Conservation (phyloP, 257 asterid genomes). For the Forsythia suspensa region DNA sequence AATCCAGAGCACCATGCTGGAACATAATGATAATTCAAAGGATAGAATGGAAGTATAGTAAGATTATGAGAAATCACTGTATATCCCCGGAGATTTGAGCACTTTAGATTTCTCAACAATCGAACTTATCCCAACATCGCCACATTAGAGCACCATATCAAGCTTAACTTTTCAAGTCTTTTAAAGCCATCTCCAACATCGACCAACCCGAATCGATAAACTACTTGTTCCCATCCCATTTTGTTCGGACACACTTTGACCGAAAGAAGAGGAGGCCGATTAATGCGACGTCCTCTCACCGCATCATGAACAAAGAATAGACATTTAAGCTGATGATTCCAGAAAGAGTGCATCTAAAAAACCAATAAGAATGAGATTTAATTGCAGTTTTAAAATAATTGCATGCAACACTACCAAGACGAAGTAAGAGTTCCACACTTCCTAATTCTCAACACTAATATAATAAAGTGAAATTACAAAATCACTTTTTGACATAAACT, state of each 20-base stretch:
- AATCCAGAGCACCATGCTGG: no score
- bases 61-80: conserved; percentile 42
- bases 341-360: conserved; percentile 1
- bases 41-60: neutral
- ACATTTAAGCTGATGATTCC: neutral
- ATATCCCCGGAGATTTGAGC: conserved; percentile 72
- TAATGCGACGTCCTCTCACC: conserved; percentile 53
- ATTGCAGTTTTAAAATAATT: neutral
- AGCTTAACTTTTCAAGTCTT: conserved; percentile 74
- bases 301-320: conserved; percentile 20
- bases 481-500: no score
- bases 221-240: conserved; percentile 42
- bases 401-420: no score
- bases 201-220: conserved; percentile 79
- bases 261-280: conserved; percentile 34
- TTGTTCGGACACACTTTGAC: conserved; percentile 40
- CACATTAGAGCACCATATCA: conserved; percentile 76
- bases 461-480: no score
- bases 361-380: conserved; percentile 5
- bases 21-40: neutral
- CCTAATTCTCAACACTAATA: no score
- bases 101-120: conserved; percentile 58
- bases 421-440: no score
- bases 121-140: conserved; percentile 68
- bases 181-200: conserved; percentile 61